Evolutionary conservation across 768 basidiomycete species (phyloP), one percentile per base, ranked within the genome.

Genomic region (Agaricus subrufescens): DNA sequence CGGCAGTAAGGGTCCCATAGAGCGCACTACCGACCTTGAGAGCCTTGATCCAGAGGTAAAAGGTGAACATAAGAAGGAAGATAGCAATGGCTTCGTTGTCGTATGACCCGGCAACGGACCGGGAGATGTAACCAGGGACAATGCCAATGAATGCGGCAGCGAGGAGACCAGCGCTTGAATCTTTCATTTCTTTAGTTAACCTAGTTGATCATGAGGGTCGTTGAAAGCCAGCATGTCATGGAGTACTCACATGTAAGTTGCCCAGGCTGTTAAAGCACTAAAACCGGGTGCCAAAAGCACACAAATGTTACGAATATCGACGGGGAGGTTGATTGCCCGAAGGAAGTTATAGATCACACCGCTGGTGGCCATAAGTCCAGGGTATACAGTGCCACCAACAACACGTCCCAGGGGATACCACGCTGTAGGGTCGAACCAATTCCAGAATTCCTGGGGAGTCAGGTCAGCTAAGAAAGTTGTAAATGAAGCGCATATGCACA

Each of bases 61-160:
- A 98, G 3, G 97, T 98, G 73, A 94, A 93, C 97, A 98, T 98
- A 68, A 99, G 91, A 59, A 99, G 83, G 79, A 99, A 99, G 71
- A 99, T 99, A 61, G 97, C 97, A 66, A 99, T 99, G 45, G 97
- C 97, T 74, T 99, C 97, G 64, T 99, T 99, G 75, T 98, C 97
- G 73, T 99, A 99, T 19, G 96, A 98, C 26, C 97, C 97, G 6
- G 97, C 97, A 46, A 99, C 97, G 0, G 94, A 97, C 68, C 97
- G 92, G 2, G 97, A 98, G 66, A 99, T 99, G 73, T 99, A 99
- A 14, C 97, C 93, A 0, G 97, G 97, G 1, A 89, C 94, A 52
- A 99, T 98, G 60, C 93, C 97, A 65, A 99, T 99, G 76, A 99
- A 97, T 4, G 92, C 91, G 11, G 97, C 97, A 29, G 97, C 94